These are phyloP conservation scores for Nicotiana noctiflora DNA, from an alignment of 257 asterid genomes.

Conservation along the genomic window DNA sequence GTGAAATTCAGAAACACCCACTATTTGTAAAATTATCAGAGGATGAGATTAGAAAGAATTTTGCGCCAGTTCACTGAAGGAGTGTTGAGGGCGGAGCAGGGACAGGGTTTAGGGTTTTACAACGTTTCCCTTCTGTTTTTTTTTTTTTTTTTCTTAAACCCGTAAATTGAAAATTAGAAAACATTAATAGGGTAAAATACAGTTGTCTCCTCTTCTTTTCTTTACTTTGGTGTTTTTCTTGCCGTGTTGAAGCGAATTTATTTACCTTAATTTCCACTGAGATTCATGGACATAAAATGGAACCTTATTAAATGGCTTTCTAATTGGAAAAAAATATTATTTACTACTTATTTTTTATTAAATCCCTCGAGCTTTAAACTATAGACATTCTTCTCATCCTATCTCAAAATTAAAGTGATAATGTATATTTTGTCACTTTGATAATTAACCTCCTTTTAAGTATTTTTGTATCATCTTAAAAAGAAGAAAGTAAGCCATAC, in stretches of 20 bases:
- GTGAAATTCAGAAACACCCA: constrained; percentile 21
- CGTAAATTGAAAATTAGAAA: too few relatives aligned
- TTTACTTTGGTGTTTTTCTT: neutral
- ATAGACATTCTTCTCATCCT: neutral
- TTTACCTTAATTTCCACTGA: neutral
- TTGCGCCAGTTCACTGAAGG: neutral
- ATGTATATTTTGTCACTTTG: too few relatives aligned
- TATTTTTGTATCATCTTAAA: too few relatives aligned
- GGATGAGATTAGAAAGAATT: neutral
- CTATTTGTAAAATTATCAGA: constrained; percentile 14
- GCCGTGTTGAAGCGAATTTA: neutral
- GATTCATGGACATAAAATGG: neutral
- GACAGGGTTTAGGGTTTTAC: constrained; percentile 35
- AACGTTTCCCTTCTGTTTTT: neutral
- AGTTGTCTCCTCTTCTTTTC: neutral
- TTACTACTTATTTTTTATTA: too few relatives aligned
- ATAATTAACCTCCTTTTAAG: too few relatives aligned
- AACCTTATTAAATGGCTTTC: neutral
- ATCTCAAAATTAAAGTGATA: too few relatives aligned
- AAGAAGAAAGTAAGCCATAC: too few relatives aligned
- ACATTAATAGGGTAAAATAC: too few relatives aligned
- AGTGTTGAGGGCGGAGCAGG: neutral
- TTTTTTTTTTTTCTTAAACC: neutral
- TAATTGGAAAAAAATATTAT: too few relatives aligned
- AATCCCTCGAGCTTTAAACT: neutral